Base-by-base conservation (phyloP, 106 monocot genomes). In the Dendrobium huoshanense region DNA sequence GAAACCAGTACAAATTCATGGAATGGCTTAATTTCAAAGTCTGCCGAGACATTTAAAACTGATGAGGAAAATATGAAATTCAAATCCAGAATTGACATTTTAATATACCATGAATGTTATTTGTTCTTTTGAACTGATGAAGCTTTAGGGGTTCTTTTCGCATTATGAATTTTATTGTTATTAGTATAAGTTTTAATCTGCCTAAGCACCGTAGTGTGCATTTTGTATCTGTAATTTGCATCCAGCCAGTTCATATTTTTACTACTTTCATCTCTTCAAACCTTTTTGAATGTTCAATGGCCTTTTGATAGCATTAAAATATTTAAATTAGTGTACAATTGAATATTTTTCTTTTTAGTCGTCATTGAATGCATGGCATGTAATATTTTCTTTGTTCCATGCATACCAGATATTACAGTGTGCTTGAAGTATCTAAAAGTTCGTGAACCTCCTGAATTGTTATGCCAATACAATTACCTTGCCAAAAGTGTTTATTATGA, bases 251-350 rank as follows among this genome's bases (percentile, higher is more conserved):
- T 61, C 59, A 61, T 61, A 1, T 61, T 68, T 68, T 25, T 17
- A 68, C 68, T 68, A 9, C 6, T 68, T 68, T 68, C 68, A 27
- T 68, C 68, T 68, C 68, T 68, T 68, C 68, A 68, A 68, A 31
- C 68, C 13, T 68, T 9, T 31, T 68, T 29, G 31, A 24, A 68
- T 68, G 68, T 27, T 29, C 22, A 68, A 27, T 27, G 48, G 0
- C 48, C 48, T 48, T 68, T 68, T 68, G 24, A 58, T 58, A 58
- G 58, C 19, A 17, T 13, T 20, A 0, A 20, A 19, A 58, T 58
- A 20, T 58, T 58, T 58, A 16, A 58, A 48, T 48, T 20, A 58
- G 0, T 18, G 58, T 20, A 18, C 58, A 3, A 58, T 58, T 58
- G 58, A 58, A 58, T 13, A 20, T 20, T 58, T 20, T 58, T 58